Base-by-base conservation (phyloP, 495 filamentous ascomycete species). In the Hapsidospora chrysogenum region DNA sequence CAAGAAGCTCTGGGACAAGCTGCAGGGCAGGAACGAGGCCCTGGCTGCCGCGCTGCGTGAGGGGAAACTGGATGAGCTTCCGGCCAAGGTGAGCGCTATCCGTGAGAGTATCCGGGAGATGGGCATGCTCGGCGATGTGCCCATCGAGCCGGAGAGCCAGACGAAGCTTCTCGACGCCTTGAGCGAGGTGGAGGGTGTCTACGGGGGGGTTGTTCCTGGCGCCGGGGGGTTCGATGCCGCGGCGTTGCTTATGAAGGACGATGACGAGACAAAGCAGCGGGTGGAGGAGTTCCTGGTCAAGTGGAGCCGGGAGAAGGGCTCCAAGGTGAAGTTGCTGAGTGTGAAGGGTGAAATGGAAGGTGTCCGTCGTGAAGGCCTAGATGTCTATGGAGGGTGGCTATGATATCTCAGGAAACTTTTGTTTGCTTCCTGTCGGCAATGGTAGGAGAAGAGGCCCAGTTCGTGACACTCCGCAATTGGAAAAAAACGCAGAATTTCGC, bases 161-260 rank as follows among this genome's bases (percentile, higher is more conserved):
- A 92, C 82, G 6, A 68, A 68, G 45, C 58, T 97, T 40, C 57
- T 97, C 26, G 78, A 97, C 56, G 78, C 73, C 27, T 64, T 81
- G 35, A 72, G 67, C 14, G 51, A 53, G 15, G 53, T 95, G 2
- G 67, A 77, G 1, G 92, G 92, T 10, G 83, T 96, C 5, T 66
- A 84, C 37, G 89, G 84, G 1, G 87, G 85, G 7, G 84, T 96
- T 2, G 92, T 94, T 0, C 89, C 89, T 3, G 89, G 89, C 2
- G 89, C 89, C 5, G 89, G 89, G 18, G 89, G 89, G 2, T 95
- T 79, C 50, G 89, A 97, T 69, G 89, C 89, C 3, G 67, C 93
- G 41, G 83, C 75, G 4, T 46, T 97, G 34, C 51, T 97, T 40
- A 65, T 92, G 26, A 69, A 64, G 42, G 83, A 96, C 49, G 72